Evolutionary conservation across 2,329 filamentous ascomycete genomes (phyloP).

Genomic region (Aspergillus awamori): DNA sequence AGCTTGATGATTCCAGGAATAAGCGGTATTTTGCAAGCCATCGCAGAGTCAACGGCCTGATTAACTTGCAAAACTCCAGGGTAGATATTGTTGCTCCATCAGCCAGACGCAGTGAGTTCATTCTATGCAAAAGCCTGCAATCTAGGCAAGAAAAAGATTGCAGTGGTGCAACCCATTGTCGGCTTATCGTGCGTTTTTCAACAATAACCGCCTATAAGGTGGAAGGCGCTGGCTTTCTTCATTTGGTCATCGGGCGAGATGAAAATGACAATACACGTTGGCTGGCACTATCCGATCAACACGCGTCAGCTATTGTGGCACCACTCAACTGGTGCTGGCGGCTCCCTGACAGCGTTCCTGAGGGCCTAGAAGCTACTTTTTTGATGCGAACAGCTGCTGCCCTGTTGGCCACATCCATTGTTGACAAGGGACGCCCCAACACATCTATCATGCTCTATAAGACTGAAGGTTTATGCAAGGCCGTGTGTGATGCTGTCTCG

Average conservation of each 20-base stretch:
- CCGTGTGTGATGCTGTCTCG: background rate
- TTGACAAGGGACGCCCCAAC: background rate
- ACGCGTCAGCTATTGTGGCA: background rate
- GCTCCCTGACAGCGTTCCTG: background rate
- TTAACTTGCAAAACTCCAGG: background rate
- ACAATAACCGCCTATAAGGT: background rate
- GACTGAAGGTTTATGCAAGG: background rate
- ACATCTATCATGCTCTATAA: background rate
- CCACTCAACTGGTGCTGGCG: background rate
- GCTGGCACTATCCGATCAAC: conserved; percentile 1
- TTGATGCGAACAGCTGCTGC: background rate
- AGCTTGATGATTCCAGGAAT: background rate
- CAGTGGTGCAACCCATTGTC: background rate
- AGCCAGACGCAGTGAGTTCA: background rate
- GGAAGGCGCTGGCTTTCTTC: background rate
- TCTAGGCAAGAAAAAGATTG: too few species aligned
- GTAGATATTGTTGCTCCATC: background rate
- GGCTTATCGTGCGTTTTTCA: background rate
- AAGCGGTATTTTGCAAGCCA: background rate
- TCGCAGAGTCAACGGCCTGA: background rate
- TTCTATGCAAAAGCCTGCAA: background rate
- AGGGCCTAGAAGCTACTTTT: background rate
- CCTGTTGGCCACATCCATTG: background rate
- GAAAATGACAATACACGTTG: background rate
- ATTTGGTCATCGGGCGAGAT: conserved; percentile 1